These are phyloP conservation scores for Grammothele lineata DNA, from an alignment of 768 basidiomycete species.

Conservation along the genomic window DNA sequence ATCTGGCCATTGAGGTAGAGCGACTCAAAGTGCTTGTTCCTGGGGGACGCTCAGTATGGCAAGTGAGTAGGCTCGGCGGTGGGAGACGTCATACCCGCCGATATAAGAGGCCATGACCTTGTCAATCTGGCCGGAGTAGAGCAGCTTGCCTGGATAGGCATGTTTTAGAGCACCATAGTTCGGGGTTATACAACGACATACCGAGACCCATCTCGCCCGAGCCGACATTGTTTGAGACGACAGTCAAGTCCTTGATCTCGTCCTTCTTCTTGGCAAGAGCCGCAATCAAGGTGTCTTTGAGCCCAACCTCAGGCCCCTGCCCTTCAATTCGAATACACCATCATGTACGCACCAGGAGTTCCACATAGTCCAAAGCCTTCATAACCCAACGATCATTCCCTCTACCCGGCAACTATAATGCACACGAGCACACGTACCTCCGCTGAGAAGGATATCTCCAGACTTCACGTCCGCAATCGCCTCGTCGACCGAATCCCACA, in stretches of 20 bases:
- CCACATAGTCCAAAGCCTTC: conserved; percentile 88
- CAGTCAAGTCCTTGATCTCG: conserved; percentile 71
- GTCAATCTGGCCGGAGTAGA: conserved; percentile 70
- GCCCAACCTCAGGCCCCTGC: neutral
- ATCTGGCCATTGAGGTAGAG: conserved; percentile 79
- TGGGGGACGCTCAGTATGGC: conserved; percentile 28
- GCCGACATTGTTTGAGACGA: conserved; percentile 88
- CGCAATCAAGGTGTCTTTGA: conserved; percentile 74
- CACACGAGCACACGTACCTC: conserved; percentile 51
- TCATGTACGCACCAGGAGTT: conserved; percentile 59
- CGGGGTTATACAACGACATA: too few relatives aligned
- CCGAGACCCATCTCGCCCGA: conserved; percentile 67
- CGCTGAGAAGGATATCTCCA: conserved; percentile 74
- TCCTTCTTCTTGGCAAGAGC: conserved; percentile 74
- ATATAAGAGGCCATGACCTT: conserved; percentile 90
- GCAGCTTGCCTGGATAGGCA: conserved; percentile 66
- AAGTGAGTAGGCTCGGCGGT: neutral
- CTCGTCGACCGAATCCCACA: conserved; percentile 80
- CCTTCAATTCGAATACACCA: neutral
- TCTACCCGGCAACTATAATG: neutral
- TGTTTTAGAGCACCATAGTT: too few relatives aligned
- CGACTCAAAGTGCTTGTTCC: conserved; percentile 83
- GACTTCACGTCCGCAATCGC: conserved; percentile 81
- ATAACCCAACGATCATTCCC: conserved; percentile 4
- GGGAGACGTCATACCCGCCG: conserved; percentile 50